Evolutionary conservation across 2,329 filamentous ascomycete species (phyloP).

Genomic region (Aspergillus sp.): DNA sequence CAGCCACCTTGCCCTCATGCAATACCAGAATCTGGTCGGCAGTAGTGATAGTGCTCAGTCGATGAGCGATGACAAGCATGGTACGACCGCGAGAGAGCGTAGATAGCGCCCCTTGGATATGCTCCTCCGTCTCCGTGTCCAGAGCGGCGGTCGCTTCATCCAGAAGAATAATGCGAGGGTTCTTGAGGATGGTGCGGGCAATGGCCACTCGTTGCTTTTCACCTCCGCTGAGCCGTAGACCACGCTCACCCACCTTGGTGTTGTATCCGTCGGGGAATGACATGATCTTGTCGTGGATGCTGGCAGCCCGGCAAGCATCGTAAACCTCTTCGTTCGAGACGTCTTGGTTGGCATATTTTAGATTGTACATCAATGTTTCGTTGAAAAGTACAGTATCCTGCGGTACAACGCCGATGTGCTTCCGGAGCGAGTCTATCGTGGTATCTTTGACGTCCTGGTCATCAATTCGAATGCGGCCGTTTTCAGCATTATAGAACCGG

Average conservation of each 20-base stretch:
- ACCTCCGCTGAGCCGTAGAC: conserved; percentile 80
- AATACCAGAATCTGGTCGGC: conserved; percentile 83
- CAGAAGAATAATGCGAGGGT: conserved; percentile 86
- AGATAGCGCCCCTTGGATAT: conserved; percentile 83
- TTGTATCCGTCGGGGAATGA: conserved; percentile 84
- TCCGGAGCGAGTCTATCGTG: conserved; percentile 89
- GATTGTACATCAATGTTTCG: conserved; percentile 90
- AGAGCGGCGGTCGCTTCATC: conserved; percentile 91
- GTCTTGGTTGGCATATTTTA: conserved; percentile 80
- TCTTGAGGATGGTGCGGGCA: conserved; percentile 87
- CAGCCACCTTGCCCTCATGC: conserved; percentile 71
- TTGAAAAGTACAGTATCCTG: conserved; percentile 97
- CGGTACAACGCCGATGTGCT: conserved; percentile 91
- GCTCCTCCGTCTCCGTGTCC: conserved; percentile 88
- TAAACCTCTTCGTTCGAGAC: conserved; percentile 80
- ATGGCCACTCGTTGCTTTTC: conserved; percentile 95
- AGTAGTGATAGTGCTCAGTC: conserved; percentile 79
- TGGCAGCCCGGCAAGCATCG: conserved; percentile 78
- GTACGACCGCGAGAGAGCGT: conserved; percentile 83
- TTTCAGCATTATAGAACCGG: conserved; percentile 86
- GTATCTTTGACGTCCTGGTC: conserved; percentile 79
- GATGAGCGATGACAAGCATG: conserved; percentile 91
- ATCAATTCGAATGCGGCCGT: conserved; percentile 80
- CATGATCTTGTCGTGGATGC: conserved; percentile 90
- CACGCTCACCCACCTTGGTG: conserved; percentile 88